Conservation (phyloP, 495 filamentous ascomycete genomes). For the Neurospora hispaniola region DNA sequence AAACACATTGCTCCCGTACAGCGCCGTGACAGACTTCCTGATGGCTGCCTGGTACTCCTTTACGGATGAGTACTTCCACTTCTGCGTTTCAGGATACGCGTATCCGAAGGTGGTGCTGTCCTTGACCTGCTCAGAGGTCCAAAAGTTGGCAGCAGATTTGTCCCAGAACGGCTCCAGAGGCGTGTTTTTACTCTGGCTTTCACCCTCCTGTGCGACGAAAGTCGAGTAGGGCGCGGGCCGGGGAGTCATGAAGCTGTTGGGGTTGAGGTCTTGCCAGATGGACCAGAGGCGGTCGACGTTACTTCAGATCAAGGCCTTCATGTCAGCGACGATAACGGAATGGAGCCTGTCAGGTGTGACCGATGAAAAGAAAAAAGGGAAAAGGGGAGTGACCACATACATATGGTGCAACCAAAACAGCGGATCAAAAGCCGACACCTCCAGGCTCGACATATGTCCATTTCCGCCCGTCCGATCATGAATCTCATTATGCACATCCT, state of each 20-base stretch:
- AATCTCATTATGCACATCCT: constrained; percentile 54
- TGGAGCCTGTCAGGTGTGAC: neutral
- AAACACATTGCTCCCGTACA: constrained; percentile 21
- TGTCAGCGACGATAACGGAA: neutral
- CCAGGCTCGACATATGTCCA: constrained; percentile 54
- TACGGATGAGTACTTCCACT: constrained; percentile 10
- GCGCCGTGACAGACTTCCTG: constrained; percentile 5
- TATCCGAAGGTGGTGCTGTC: constrained; percentile 39
- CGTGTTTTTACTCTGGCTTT: constrained; percentile 27
- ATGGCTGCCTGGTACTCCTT: constrained; percentile 10
- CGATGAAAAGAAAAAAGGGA: no score
- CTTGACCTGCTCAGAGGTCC: constrained; percentile 33
- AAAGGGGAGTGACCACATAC: constrained; percentile 16
- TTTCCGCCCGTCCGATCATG: constrained; percentile 44
- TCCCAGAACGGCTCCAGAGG: constrained; percentile 36
- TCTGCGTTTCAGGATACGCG: constrained; percentile 47
- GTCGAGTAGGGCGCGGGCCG: constrained; percentile 37
- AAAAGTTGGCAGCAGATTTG: constrained; percentile 29
- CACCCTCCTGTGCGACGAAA: constrained; percentile 35
- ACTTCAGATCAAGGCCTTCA: neutral
- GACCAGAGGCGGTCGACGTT: constrained; percentile 55
- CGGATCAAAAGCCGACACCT: constrained; percentile 61
- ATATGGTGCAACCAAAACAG: constrained; percentile 59
- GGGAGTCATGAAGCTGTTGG: constrained; percentile 43
- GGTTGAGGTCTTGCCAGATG: constrained; percentile 63